Percentiles rank a stretch among this genome's conserved stretches.
Conservation (phyloP, 2,329 filamentous ascomycete genomes). For the Arthrinium phaeospermum region DNA sequence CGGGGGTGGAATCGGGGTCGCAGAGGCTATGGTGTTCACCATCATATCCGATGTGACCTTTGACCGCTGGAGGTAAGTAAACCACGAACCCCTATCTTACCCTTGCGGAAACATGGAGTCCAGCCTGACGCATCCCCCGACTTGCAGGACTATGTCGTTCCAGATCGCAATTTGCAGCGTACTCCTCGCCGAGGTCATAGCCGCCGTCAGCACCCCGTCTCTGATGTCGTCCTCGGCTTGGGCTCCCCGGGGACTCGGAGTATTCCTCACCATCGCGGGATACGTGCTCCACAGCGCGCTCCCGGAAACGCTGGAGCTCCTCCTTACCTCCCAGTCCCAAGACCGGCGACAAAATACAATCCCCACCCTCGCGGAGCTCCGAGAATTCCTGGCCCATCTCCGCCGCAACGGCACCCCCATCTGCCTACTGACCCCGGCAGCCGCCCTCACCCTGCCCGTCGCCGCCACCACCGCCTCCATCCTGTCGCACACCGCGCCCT, state of each 20-base stretch:
- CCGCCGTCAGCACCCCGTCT: slow-evolving; percentile 5
- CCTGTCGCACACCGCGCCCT: neutral
- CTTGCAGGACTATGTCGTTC: slow-evolving; percentile 19
- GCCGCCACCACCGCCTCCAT: neutral
- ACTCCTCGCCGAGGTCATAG: slow-evolving; percentile 13
- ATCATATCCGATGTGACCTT: slow-evolving; percentile 19
- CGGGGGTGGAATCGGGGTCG: slow-evolving; percentile 22
- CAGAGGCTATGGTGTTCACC: slow-evolving; percentile 22
- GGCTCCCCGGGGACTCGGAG: slow-evolving; percentile 7
- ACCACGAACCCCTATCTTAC: neutral
- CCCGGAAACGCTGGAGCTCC: slow-evolving; percentile 10
- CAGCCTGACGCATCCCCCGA: neutral
- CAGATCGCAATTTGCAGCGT: slow-evolving; percentile 20
- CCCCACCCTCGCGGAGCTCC: neutral
- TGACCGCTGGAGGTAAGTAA: slow-evolving; percentile 20
- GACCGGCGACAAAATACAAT: neutral
- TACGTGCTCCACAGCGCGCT: neutral
- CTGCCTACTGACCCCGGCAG: neutral
- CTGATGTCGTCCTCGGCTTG: slow-evolving; percentile 2
- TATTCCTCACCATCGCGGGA: neutral
- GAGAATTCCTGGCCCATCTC: neutral
- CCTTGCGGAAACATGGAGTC: accelerated
- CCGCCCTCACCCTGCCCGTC: slow-evolving; percentile 3
- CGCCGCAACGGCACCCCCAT: neutral
- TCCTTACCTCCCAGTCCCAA: neutral